These are phyloP conservation scores for Sarocladiaceae sp. DNA, from an alignment of 2,329 filamentous ascomycete genomes.

Conservation along the genomic window DNA sequence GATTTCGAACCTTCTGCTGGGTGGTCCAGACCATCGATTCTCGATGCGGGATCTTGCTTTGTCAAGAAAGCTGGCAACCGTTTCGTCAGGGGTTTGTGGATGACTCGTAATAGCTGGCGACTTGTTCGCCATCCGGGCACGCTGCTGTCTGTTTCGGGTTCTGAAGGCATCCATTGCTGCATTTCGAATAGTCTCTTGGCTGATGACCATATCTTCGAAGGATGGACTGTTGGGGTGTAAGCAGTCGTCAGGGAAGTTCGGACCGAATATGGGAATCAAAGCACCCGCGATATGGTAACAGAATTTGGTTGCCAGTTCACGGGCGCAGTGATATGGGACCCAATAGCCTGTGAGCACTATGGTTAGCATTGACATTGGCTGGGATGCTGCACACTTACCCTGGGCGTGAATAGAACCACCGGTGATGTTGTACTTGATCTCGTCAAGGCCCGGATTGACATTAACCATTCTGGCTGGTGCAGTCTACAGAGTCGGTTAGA, in stretches of 20 bases:
- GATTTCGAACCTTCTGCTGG: background rate
- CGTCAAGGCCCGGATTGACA: conserved; percentile 10
- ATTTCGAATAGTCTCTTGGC: conserved; percentile 44
- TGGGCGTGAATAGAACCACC: conserved; percentile 13
- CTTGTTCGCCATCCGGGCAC: background rate
- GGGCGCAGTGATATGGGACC: conserved; percentile 87
- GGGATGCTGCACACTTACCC: conserved; percentile 3
- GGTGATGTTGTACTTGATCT: conserved; percentile 12
- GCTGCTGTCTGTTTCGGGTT: background rate
- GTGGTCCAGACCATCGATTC: background rate
- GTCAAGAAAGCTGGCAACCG: background rate
- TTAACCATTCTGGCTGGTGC: conserved; percentile 13
- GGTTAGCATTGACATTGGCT: conserved; percentile 13
- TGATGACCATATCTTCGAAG: conserved; percentile 63
- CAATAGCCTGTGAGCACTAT: conserved; percentile 70
- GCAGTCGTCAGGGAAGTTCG: conserved; percentile 70
- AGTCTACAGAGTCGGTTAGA: conserved; percentile 6
- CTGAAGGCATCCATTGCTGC: conserved; percentile 31
- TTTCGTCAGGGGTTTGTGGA: background rate
- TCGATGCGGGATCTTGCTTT: background rate
- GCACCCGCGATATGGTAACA: conserved; percentile 79
- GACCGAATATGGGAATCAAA: conserved; percentile 85
- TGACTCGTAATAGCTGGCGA: conserved; percentile 4
- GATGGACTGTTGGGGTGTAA: conserved; percentile 54
- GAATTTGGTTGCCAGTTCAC: conserved; percentile 82